Evolutionary conservation across 1,139 yeast species (phyloP).

Genomic region (Zhuliangozyma parablackwelliae): DNA sequence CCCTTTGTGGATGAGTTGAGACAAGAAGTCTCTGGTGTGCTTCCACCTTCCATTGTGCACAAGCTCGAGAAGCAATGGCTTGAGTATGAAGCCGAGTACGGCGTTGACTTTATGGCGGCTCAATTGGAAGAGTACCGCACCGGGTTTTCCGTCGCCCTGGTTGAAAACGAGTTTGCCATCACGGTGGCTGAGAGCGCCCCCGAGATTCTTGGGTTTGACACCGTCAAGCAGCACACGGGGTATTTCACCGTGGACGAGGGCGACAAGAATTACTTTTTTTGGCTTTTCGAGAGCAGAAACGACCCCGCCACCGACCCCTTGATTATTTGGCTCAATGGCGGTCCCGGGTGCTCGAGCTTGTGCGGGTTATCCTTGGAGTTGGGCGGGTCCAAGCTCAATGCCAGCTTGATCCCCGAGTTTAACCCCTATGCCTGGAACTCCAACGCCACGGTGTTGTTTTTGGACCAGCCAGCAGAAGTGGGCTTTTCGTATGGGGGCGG

Average conservation of each 20-base stretch:
- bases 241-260: constrained; percentile 67
- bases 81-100: no score
- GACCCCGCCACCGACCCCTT: constrained; percentile 32
- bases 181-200: constrained; percentile 23
- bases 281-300: constrained; percentile 34
- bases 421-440: constrained; percentile 32
- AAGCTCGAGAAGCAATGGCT: no score
- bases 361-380: constrained; percentile 31
- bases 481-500: constrained; percentile 66
- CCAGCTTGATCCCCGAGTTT: constrained; percentile 20
- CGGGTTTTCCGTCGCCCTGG: no score
- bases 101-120: no score
- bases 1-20: no score
- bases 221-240: constrained; percentile 72
- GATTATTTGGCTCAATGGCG: constrained; percentile 49
- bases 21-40: no score
- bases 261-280: constrained; percentile 56
- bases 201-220: constrained; percentile 59
- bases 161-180: no score
- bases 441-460: constrained; percentile 30
- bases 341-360: constrained; percentile 71
- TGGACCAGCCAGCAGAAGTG: constrained; percentile 33
- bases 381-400: constrained; percentile 27
- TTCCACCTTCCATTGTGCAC: no score
- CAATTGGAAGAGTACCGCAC: no score